phyloP scores from a whole-genome alignment of 2,329 filamentous ascomycete species.

The Hysterium pulicare region DNA sequence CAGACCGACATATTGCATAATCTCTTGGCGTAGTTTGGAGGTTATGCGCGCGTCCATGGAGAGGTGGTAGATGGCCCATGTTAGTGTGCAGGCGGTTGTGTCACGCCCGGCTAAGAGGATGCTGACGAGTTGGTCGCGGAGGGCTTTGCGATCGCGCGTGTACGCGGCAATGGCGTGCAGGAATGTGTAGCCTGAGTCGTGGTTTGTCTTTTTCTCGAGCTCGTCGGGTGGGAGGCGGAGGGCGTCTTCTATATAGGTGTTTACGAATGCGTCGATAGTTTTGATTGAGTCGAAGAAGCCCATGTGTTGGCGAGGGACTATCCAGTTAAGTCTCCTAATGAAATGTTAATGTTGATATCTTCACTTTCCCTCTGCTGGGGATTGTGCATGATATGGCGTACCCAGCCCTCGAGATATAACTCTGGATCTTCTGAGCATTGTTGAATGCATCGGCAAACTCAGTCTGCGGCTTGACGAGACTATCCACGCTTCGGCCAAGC shows the following conservation, averaged over 20 bases:
- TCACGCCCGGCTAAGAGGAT: constrained; percentile 83
- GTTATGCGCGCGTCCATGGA: constrained; percentile 66
- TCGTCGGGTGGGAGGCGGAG: constrained; percentile 68
- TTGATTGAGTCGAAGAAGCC: constrained; percentile 62
- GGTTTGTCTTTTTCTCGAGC: constrained; percentile 68
- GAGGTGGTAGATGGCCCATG: constrained; percentile 81
- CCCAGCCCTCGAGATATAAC: constrained; percentile 62
- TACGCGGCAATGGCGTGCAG: constrained; percentile 79
- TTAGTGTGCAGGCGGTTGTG: constrained; percentile 78
- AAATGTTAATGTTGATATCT: background rate
- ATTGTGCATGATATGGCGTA: constrained; percentile 29
- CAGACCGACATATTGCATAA: constrained; percentile 63
- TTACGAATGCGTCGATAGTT: constrained; percentile 71
- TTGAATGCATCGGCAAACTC: constrained; percentile 79
- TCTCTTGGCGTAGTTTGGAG: constrained; percentile 68
- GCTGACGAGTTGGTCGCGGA: constrained; percentile 71
- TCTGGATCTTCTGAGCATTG: constrained; percentile 73
- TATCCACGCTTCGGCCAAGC: constrained; percentile 70
- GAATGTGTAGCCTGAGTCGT: constrained; percentile 74
- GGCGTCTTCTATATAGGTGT: constrained; percentile 72
- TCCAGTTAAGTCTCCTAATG: constrained; percentile 54
- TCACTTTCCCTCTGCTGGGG: no score
- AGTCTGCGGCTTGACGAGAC: constrained; percentile 54
- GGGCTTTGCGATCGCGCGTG: constrained; percentile 63
- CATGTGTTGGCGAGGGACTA: constrained; percentile 61